Percentiles rank a stretch among this genome's conserved stretches.
These are phyloP conservation scores for Prunus armeniaca DNA, from an alignment of 306 rosid species.

Conservation along the genomic window DNA sequence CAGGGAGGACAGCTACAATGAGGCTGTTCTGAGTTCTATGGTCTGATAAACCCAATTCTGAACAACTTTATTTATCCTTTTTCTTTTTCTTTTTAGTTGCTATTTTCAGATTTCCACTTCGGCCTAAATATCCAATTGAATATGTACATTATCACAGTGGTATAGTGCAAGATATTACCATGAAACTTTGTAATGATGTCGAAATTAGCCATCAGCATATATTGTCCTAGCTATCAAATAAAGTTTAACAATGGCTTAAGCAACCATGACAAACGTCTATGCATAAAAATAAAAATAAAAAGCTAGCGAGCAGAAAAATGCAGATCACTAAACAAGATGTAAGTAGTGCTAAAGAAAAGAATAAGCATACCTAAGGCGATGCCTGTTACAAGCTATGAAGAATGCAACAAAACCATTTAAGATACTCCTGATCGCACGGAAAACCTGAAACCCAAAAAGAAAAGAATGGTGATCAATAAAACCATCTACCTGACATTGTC, in stretches of 20 bases:
- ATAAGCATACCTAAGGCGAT: constrained; percentile 78
- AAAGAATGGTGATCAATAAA: constrained; percentile 25
- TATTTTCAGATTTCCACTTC: no score
- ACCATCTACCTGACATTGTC: constrained; percentile 9
- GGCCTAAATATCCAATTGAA: no score
- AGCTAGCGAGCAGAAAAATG: neutral
- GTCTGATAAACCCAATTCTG: neutral
- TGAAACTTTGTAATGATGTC: no score
- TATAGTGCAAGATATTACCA: no score
- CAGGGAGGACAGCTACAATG: neutral
- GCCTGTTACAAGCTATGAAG: constrained; percentile 90
- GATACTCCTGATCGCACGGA: constrained; percentile 87
- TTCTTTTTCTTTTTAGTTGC: no score
- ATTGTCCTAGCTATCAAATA: neutral
- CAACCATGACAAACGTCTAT: neutral
- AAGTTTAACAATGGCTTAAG: neutral
- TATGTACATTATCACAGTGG: no score
- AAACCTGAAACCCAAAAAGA: constrained; percentile 50
- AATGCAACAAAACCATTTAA: constrained; percentile 82
- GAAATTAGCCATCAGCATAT: neutral
- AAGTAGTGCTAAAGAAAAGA: neutral
- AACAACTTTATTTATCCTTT: neutral
- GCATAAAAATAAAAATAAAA: neutral
- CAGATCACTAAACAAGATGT: neutral
- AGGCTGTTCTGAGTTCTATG: neutral